Evolutionary conservation across 192 early-diverging fungal species (phyloP), one percentile per base, ranked within the genome.

Genomic region (Coemansia sp.): DNA sequence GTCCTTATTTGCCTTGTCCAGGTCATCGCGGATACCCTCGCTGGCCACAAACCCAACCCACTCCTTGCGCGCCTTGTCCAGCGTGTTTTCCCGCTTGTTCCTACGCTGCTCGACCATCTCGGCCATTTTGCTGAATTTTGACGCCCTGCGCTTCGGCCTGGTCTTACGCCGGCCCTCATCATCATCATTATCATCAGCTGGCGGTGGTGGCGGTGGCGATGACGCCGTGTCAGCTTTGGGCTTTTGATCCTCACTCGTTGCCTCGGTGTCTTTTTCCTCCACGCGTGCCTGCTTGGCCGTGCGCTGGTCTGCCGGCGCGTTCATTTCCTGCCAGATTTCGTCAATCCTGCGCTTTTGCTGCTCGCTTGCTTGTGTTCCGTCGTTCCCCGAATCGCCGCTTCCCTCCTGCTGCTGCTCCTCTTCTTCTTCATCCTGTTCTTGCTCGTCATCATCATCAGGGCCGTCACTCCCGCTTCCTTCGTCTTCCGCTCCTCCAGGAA

Each of bases 1-100:
- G 60, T 82, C 80, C 71, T 82, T 82, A 62, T 82, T 82, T 3
- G 80, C 74, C 58, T 65, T 69, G 58, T 76, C 63, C n/a, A 82
- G 66, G 14, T 82, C 80, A 3, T 76, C 80, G 48, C 80, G 74
- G 54, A 82, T 71, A 5, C 80, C 80, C 66, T 73, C 67, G 14
- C 57, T 49, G 0, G 54, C 64, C 11, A 82, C 79, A 63, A 82
- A 82, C 18, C 79, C 74, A 4, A 68, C 64, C 79, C 79, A 82
- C 62, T 75, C 67, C 45, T 63, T 68, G 51, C 79, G 69, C 22
- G 79, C 79, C 11, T 54, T 51, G 17, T 82, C 79, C 65, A 82
- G 48, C 48, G 79, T 82, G 56, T 73, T 82, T 28, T 72, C 74
- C 30, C 72, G 72, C 54, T 67, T 69, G 25, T 58, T 65, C 1